Evolutionary conservation across 2,329 filamentous ascomycete species (phyloP), one percentile per base, ranked within the genome.

Genomic region (Ceratocystis huliohia): DNA sequence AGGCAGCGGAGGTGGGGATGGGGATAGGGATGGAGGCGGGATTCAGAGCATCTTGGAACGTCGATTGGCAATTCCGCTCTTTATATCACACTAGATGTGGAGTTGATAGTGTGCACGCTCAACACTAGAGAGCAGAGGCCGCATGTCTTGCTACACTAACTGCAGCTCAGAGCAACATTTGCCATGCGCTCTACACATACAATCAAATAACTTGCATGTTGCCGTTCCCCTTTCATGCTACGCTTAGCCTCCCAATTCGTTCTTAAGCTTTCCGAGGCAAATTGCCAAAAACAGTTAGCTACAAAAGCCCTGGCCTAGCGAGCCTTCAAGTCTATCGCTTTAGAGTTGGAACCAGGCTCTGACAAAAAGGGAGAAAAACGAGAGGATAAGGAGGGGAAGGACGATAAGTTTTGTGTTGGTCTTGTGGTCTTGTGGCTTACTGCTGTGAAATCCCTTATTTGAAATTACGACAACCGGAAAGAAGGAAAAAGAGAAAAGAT

Each of bases 381-480:
- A 37, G 48, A 53, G 48, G 48, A 53, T 8, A 15, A 25, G 48
- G 5, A n/a, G 48, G 22, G 48, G 48, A 25, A 25, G 7, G 48
- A 25, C 48, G 22, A 53, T 22, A 53, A 28, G 48, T 41, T 41
- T 41, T 41, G 37, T 41, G 37, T 15, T 41, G 37, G 37, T 41
- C 48, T 28, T 48, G 48, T 53, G 48, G 48, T 25, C 25, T 53
- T 22, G 8, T 37, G 8, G 28, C 10, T 37, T 59, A 17, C 56
- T 59, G 15, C 28, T 33, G 56, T n/a, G 56, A 5, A 17, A 33
- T 59, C 56, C 28, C 28, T 53, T 53, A 25, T 59, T 57, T 57
- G 53, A 59, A 59, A 59, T 59, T 59, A 30, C 56, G 5, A 59
- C 56, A 59, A 59, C 33, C 56, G 3, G 56, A 33, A 59, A 59